Conservation (phyloP, 805 yeast genomes). For the Wickerhamomyces chaumierensis region DNA sequence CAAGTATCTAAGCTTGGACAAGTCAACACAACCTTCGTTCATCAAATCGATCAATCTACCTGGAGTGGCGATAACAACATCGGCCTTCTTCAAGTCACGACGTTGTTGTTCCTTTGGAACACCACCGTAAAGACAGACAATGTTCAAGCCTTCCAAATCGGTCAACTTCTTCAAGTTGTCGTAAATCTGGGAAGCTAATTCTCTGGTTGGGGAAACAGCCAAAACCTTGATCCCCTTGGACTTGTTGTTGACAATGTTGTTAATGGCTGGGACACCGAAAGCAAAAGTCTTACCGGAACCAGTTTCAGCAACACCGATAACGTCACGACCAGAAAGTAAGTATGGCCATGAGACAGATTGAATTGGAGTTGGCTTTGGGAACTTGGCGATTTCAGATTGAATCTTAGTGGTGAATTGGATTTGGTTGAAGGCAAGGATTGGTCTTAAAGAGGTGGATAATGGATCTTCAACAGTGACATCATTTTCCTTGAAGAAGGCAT, state of each 20-base stretch:
- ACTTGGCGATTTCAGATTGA: conserved; percentile 50
- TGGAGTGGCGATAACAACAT: conserved; percentile 94
- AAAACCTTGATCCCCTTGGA: conserved; percentile 55
- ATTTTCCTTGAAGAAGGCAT: conserved; percentile 52
- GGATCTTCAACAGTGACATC: conserved; percentile 78
- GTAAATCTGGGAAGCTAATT: conserved; percentile 86
- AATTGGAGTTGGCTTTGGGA: conserved; percentile 90
- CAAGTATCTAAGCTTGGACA: conserved; percentile 59
- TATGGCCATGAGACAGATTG: conserved; percentile 95
- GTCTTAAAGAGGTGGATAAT: conserved; percentile 38
- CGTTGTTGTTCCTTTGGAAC: conserved; percentile 71
- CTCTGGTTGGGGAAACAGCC: conserved; percentile 94
- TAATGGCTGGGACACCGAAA: conserved; percentile 93
- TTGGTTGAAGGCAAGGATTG: conserved; percentile 57
- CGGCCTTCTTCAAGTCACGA: conserved; percentile 48
- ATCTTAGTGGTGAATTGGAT: conserved; percentile 47
- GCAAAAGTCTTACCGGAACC: conserved; percentile 98
- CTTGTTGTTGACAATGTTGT: conserved; percentile 30
- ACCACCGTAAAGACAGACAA: conserved; percentile 93
- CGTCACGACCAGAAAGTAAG: conserved; percentile 66
- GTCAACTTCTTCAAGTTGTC: conserved; percentile 68
- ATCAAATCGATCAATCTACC: conserved; percentile 88
- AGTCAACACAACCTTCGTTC: conserved; percentile 74
- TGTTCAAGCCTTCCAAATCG: conserved; percentile 46
- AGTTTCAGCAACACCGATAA: conserved; percentile 95